These are phyloP conservation scores for Niebla homalea DNA, from an alignment of 495 filamentous ascomycete genomes.

Conservation along the genomic window DNA sequence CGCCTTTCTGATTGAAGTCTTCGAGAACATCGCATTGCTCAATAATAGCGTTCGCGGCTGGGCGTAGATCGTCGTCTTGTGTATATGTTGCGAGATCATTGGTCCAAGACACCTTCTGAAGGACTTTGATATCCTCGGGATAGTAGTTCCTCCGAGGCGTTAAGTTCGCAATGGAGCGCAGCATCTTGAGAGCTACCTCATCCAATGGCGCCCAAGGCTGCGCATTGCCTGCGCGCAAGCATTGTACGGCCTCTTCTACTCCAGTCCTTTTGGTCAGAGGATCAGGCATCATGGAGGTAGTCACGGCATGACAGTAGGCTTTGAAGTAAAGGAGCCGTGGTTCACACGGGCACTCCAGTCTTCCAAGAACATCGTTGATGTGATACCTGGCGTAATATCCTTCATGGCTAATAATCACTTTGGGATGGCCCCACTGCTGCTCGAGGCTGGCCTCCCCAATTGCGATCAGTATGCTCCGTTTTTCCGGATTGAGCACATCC, in stretches of 20 bases:
- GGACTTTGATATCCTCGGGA: slow-evolving; percentile 32
- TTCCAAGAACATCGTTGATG: slow-evolving; percentile 36
- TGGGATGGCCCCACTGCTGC: slow-evolving; percentile 25
- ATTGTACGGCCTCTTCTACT: slow-evolving; percentile 43
- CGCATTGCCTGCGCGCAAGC: slow-evolving; percentile 36
- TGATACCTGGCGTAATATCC: slow-evolving; percentile 29
- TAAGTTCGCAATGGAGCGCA: slow-evolving; percentile 32
- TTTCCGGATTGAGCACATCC: slow-evolving; percentile 15
- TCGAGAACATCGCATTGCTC: slow-evolving; percentile 22
- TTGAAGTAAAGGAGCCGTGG: slow-evolving; percentile 19
- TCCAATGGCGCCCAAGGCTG: slow-evolving; percentile 38
- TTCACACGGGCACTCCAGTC: slow-evolving; percentile 20
- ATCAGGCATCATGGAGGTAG: slow-evolving; percentile 45
- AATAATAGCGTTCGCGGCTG: slow-evolving; percentile 29
- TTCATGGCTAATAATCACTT: slow-evolving; percentile 22
- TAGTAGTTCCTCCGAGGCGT: slow-evolving; percentile 44
- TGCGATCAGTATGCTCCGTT: slow-evolving; percentile 38
- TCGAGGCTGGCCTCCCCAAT: slow-evolving; percentile 24
- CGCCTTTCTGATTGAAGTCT: slow-evolving; percentile 17
- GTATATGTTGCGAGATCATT: slow-evolving; percentile 29
- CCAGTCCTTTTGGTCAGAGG: slow-evolving; percentile 43
- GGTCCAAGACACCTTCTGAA: slow-evolving; percentile 39
- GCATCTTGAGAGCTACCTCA: slow-evolving; percentile 24
- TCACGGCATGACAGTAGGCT: slow-evolving; percentile 48
- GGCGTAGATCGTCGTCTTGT: slow-evolving; percentile 39